Evolutionary conservation across 2,329 filamentous ascomycete genomes (phyloP).

Genomic region (Diplocarpon rosae): DNA sequence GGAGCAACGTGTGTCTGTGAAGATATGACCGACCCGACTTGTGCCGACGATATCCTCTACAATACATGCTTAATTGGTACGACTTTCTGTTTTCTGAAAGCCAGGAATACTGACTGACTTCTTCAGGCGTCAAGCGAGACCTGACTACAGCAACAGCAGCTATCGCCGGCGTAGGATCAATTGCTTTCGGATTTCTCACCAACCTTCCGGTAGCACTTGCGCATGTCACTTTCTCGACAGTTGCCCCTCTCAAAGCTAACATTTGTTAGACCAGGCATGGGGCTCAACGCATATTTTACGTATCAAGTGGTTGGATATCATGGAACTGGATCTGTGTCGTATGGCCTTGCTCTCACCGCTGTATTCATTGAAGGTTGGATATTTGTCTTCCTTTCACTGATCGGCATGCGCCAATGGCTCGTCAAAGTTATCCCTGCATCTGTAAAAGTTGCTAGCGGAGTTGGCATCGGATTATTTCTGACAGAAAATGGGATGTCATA

Average conservation of each 20-base stretch:
- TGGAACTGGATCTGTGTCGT: conserved; percentile 45
- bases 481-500: conserved; percentile 62
- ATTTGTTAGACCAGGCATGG: conserved; percentile 48
- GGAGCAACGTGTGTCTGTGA: conserved; percentile 64
- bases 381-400: conserved; percentile 51
- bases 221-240: conserved; percentile 36
- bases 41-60: conserved; percentile 30
- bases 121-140: conserved; percentile 55
- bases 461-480: conserved; percentile 54
- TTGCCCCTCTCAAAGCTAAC: conserved; percentile 3
- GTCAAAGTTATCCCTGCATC: conserved; percentile 53
- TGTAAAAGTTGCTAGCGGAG: conserved; percentile 54
- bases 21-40: conserved; percentile 24
- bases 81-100: background rate
- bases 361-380: conserved; percentile 56
- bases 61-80: conserved; percentile 31
- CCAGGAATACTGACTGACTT: conserved; percentile 4
- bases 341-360: conserved; percentile 49
- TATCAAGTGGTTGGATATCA: conserved; percentile 55
- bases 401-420: conserved; percentile 64
- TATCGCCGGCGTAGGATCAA: conserved; percentile 61
- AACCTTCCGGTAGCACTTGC: conserved; percentile 69
- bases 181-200: conserved; percentile 69
- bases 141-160: conserved; percentile 77
- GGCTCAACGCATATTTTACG: conserved; percentile 56